Evolutionary conservation across 225 moss, liverwort and hornwort genomes (phyloP).

Genomic region (Sphagnum contortum): DNA sequence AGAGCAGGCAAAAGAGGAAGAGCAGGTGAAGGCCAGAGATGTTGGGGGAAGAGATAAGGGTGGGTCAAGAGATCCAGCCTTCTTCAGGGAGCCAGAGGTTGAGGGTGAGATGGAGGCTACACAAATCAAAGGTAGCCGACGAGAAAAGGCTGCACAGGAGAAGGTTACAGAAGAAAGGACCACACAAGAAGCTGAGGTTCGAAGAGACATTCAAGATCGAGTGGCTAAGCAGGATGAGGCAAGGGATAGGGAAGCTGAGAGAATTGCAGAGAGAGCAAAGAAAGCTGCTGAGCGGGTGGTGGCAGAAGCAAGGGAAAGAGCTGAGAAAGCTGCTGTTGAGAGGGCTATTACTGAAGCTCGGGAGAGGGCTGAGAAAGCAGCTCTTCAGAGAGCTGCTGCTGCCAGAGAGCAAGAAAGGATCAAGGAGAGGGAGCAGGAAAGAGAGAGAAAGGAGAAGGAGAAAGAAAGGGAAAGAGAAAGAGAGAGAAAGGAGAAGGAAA

Average conservation of each 20-base stretch:
- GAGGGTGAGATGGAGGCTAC: constrained; percentile 41
- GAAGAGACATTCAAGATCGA: constrained; percentile 35
- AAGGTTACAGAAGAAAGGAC: neutral
- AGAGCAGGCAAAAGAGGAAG: constrained; percentile 26
- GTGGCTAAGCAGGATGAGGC: constrained; percentile 11
- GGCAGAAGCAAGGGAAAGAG: constrained; percentile 69
- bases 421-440: constrained; percentile 49
- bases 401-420: constrained; percentile 52
- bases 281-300: constrained; percentile 66
- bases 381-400: constrained; percentile 33
- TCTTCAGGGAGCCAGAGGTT: constrained; percentile 15
- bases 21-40: constrained; percentile 15
- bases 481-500: constrained; percentile 28
- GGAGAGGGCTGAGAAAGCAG: constrained; percentile 59
- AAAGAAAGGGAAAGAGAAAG: constrained; percentile 20
- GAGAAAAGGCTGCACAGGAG: constrained; percentile 11
- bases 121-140: constrained; percentile 17
- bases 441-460: constrained; percentile 35
- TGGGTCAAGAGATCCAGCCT: constrained; percentile 32
- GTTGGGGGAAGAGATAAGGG: constrained; percentile 45
- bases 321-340: constrained; percentile 76
- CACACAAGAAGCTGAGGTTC: constrained; percentile 28
- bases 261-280: constrained; percentile 47
- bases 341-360: constrained; percentile 67
- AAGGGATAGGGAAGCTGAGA: constrained; percentile 62